Percentiles rank a stretch among this genome's conserved stretches.
Conservation (phyloP, 768 basidiomycete genomes). For the Podaxis sp. region DNA sequence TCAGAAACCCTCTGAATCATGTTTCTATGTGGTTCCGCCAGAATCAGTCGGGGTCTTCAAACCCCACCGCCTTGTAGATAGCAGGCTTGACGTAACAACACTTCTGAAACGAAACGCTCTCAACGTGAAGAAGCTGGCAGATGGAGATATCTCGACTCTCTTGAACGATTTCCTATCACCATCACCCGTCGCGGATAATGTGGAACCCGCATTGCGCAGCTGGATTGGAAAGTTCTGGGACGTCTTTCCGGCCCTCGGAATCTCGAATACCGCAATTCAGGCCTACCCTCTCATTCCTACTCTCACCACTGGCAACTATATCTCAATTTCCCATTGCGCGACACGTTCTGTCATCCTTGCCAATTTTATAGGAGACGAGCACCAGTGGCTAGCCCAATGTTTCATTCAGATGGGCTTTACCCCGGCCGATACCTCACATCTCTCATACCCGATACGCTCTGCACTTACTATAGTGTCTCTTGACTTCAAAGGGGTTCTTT, state of each 20-base stretch:
- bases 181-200: not conserved
- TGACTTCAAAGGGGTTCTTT: not conserved
- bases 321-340: conserved; percentile 27
- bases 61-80: conserved; percentile 3
- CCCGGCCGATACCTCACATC: conserved; percentile 14
- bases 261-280: conserved; percentile 14
- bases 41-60: conserved; percentile 18
- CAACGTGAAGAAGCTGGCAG: not conserved
- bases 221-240: conserved; percentile 34
- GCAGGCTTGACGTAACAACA: not conserved
- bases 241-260: conserved; percentile 11
- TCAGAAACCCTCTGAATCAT: conserved; percentile 10
- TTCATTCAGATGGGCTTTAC: conserved; percentile 13
- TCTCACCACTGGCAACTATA: conserved; percentile 18
- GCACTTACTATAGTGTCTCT: not conserved
- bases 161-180: not conserved
- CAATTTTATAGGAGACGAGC: not conserved
- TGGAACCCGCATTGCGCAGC: not conserved
- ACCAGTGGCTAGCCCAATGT: conserved; percentile 26
- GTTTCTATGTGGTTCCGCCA: conserved; percentile 25
- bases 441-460: conserved; percentile 10
- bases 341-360: conserved; percentile 20
- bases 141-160: not conserved
- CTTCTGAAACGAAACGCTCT: not conserved
- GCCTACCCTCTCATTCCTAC: conserved; percentile 33